Evolutionary conservation across 768 basidiomycete species (phyloP).

Genomic region (Serendipita indica): DNA sequence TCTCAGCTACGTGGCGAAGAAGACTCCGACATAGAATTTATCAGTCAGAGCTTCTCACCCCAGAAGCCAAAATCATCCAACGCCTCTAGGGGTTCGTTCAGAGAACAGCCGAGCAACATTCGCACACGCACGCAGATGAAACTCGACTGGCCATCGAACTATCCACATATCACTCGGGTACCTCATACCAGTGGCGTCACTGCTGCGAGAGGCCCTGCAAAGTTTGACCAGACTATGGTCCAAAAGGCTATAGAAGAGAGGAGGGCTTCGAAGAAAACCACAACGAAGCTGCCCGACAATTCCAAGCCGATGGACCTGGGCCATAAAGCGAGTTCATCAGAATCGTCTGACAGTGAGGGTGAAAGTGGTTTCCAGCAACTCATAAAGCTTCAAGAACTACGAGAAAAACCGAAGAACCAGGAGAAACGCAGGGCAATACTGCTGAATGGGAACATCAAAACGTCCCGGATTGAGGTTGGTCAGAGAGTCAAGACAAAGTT

Average conservation of each 20-base stretch:
- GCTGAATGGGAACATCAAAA: background rate
- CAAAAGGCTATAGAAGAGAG: background rate
- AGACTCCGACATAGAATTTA: conserved; percentile 44
- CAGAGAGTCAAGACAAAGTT: conserved; percentile 22
- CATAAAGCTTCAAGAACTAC: conserved; percentile 44
- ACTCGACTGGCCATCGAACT: too few relatives aligned
- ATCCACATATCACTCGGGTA: too few relatives aligned
- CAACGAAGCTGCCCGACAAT: background rate
- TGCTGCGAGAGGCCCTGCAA: too few relatives aligned
- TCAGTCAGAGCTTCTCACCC: conserved; percentile 17
- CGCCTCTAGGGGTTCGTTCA: too few relatives aligned
- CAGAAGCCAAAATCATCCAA: conserved; percentile 5
- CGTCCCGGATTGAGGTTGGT: background rate
- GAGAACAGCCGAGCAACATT: too few relatives aligned
- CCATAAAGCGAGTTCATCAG: background rate
- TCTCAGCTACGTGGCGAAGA: conserved; percentile 23
- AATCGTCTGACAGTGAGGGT: conserved; percentile 26
- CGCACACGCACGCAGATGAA: too few relatives aligned
- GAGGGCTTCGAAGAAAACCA: background rate
- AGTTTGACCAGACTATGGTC: background rate
- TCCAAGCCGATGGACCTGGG: conserved; percentile 20
- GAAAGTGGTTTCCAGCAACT: conserved; percentile 37
- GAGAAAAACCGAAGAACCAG: conserved; percentile 30
- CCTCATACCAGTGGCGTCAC: too few relatives aligned
- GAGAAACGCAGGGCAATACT: conserved; percentile 32